Base-by-base conservation (phyloP, 2,329 filamentous ascomycete species). In the Xylariaceae sp. region DNA sequence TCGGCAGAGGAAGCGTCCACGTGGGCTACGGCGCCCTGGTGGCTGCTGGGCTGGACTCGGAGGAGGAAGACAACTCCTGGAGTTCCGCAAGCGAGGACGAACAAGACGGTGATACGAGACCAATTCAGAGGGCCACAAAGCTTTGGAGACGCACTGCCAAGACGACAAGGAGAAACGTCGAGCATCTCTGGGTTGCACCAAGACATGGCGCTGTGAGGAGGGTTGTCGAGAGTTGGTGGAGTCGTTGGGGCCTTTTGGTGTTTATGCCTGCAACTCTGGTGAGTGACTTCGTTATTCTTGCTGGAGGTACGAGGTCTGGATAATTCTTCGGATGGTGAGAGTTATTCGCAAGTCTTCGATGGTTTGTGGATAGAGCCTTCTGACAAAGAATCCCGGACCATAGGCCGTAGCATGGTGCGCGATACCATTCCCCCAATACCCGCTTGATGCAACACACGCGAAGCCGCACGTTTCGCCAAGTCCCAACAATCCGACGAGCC, bases 341-440 rank as follows among this genome's bases (percentile, higher is more conserved):
- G 1, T 15, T 19, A 15, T 11, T 22, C 33, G 11, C 35, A 35
- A 27, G 27, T 11, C 15, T 19, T 19, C 10, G 19, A 27, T n/a
- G 32, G n/a, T 39, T 42, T 30, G 17, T 30, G 33, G 12, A 31
- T 17, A 22, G 33, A 36, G 30, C 27, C 33, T 38, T 12, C 22
- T 32, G 39, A 35, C 52, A 54, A 48, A 56, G 33, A 45, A 18
- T 32, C n/a, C 22, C 22, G 22, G 4, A 14, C 35, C 32, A 39
- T 44, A 83, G 80, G 79, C 81, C 31, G 76, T 86, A 44, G 73
- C 72, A 11, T 86, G 83, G 83, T 85, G 82, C 60, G 77, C 83
- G 3, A 60, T 86, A 42, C 83, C 83, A 0, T 82, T 86, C 53
- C 83, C 83, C 17, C 78, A 84, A 58, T 85, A 85, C 60, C 71